Conservation (phyloP, 2,329 filamentous ascomycete species). For the Fonsecaea pedrosoi region DNA sequence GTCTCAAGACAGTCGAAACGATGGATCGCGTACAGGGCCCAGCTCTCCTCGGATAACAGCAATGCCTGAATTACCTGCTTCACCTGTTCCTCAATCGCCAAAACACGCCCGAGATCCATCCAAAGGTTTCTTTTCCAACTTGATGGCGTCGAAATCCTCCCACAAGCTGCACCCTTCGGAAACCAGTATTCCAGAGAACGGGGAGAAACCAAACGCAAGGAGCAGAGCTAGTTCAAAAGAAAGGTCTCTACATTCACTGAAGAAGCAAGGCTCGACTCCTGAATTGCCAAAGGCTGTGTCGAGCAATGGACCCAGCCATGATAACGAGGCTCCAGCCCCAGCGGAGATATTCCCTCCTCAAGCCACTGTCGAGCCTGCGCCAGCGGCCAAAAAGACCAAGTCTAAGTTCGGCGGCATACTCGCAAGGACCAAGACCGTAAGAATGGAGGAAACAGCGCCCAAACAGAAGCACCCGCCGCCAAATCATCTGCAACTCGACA, state of each 20-base stretch:
- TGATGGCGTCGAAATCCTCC: slow-evolving; percentile 55
- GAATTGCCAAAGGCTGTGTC: slow-evolving; percentile 47
- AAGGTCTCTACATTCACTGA: slow-evolving; percentile 47
- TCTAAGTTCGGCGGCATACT: slow-evolving; percentile 54
- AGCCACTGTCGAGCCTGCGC: slow-evolving; percentile 13
- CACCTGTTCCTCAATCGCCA: slow-evolving; percentile 45
- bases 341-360: slow-evolving; percentile 14
- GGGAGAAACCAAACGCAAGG: slow-evolving; percentile 35
- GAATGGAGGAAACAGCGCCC: slow-evolving; percentile 47
- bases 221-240: slow-evolving; percentile 55
- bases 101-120: slow-evolving; percentile 54
- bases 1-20: slow-evolving; percentile 22
- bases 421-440: slow-evolving; percentile 53
- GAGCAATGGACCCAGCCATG: slow-evolving; percentile 33
- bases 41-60: slow-evolving; percentile 53
- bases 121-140: slow-evolving; percentile 55
- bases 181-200: slow-evolving; percentile 45
- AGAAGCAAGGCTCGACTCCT: slow-evolving; percentile 51
- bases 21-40: slow-evolving; percentile 36
- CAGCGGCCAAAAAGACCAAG: slow-evolving; percentile 50
- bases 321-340: slow-evolving; percentile 13
- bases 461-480: slow-evolving; percentile 29
- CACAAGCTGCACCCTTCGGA: slow-evolving; percentile 52
- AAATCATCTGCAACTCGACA: slow-evolving; percentile 36
- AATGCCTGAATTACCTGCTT: slow-evolving; percentile 54